Evolutionary conservation across 371 early-diverging fungal genomes (phyloP).

Genomic region (Syncephalis fuscata): DNA sequence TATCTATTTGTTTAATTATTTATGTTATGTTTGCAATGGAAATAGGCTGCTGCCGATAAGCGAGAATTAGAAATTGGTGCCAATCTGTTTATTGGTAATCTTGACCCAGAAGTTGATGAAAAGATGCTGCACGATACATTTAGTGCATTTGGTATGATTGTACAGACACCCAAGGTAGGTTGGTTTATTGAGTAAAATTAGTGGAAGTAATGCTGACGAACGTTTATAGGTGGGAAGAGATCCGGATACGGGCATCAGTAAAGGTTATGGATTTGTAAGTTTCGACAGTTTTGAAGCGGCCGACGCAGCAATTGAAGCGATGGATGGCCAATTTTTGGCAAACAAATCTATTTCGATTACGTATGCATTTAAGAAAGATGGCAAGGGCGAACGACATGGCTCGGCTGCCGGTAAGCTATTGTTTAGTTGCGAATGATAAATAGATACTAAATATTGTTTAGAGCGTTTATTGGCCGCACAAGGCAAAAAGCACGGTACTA

Average conservation of each 20-base stretch:
- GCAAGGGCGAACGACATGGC: slow-evolving; percentile 95
- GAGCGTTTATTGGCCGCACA: slow-evolving; percentile 91
- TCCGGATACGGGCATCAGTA: slow-evolving; percentile 67
- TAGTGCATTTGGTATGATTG: slow-evolving; percentile 81
- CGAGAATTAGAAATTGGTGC: slow-evolving; percentile 91
- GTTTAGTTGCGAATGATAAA: background rate
- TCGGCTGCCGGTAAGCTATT: slow-evolving; percentile 61
- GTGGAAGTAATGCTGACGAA: background rate
- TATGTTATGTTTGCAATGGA: slow-evolving; percentile 1
- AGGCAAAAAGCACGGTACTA: slow-evolving; percentile 54
- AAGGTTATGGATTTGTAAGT: slow-evolving; percentile 89
- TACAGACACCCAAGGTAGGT: slow-evolving; percentile 59
- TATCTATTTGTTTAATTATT: background rate
- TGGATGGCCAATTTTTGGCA: slow-evolving; percentile 93
- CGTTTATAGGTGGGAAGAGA: slow-evolving; percentile 60
- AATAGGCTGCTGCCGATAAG: slow-evolving; percentile 76
- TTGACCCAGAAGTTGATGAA: slow-evolving; percentile 89
- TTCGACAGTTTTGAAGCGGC: slow-evolving; percentile 91
- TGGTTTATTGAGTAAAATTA: background rate
- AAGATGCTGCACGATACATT: slow-evolving; percentile 92
- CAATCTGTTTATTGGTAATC: slow-evolving; percentile 88
- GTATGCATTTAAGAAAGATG: slow-evolving; percentile 96
- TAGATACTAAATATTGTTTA: slow-evolving; percentile 3
- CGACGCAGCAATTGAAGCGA: slow-evolving; percentile 91
- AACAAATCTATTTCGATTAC: slow-evolving; percentile 81